These are phyloP conservation scores for Phytophthora constricta DNA, from an alignment of 352 stramenopile genomes.

Conservation along the genomic window DNA sequence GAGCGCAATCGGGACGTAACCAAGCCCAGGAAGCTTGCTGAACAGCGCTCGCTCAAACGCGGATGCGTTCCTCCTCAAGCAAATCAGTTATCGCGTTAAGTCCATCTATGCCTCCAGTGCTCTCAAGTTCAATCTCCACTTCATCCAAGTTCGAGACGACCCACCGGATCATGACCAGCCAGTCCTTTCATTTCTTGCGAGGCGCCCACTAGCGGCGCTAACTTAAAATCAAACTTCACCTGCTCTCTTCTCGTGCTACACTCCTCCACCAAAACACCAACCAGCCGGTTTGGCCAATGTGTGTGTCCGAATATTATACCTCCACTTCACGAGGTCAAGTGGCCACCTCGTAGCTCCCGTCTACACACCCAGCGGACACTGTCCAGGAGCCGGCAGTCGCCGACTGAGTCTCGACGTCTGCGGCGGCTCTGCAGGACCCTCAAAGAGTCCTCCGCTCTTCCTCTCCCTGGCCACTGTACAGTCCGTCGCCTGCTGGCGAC, in stretches of 20 bases:
- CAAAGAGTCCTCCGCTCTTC: slow-evolving; percentile 18
- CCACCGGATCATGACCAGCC: too few relatives aligned
- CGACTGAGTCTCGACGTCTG: neutral
- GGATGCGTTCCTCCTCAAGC: too few relatives aligned
- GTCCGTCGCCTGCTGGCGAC: slow-evolving; percentile 49
- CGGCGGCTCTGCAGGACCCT: neutral
- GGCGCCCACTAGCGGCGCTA: neutral
- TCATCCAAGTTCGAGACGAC: neutral
- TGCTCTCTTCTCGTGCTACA: neutral
- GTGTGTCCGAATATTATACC: slow-evolving; percentile 6
- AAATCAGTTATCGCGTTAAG: too few relatives aligned
- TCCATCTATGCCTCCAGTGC: too few relatives aligned
- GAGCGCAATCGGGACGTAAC: too few relatives aligned
- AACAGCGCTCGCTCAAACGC: too few relatives aligned
- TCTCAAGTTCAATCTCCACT: slow-evolving; percentile 6
- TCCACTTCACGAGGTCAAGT: neutral
- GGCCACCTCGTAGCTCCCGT: neutral
- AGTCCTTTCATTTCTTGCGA: neutral
- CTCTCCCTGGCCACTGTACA: slow-evolving; percentile 30
- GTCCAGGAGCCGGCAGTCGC: neutral
- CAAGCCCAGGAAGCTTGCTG: too few relatives aligned
- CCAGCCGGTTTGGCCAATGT: too few relatives aligned
- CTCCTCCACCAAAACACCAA: neutral
- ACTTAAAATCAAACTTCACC: slow-evolving; percentile 3
- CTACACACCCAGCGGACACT: neutral